Conservation (phyloP, 2,329 filamentous ascomycete genomes). For the Fusarium sp. region DNA sequence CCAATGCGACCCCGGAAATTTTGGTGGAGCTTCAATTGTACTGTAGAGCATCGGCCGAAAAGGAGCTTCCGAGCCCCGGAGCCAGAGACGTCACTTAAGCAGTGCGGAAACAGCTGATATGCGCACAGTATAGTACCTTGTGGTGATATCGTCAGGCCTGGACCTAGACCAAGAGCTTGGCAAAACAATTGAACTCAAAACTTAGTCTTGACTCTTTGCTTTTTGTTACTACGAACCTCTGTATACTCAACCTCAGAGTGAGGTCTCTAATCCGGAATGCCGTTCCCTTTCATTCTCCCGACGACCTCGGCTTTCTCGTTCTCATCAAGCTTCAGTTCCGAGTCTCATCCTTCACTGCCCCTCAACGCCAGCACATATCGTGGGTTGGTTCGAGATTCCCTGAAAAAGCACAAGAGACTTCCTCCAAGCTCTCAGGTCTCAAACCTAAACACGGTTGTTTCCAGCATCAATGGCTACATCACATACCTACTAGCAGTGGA, state of each 20-base stretch:
- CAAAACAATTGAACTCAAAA: slow-evolving; percentile 16
- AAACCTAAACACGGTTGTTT: slow-evolving; percentile 75
- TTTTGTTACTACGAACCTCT: not conserved
- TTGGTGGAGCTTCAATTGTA: slow-evolving; percentile 29
- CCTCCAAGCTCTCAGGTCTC: slow-evolving; percentile 73
- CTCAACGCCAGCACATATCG: slow-evolving; percentile 84
- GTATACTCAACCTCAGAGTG: not conserved
- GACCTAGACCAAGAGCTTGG: slow-evolving; percentile 31
- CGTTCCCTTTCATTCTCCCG: slow-evolving; percentile 86
- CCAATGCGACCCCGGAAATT: slow-evolving; percentile 30
- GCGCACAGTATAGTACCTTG: slow-evolving; percentile 29
- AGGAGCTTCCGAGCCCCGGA: slow-evolving; percentile 40
- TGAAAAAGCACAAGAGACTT: slow-evolving; percentile 93
- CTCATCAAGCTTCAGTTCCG: slow-evolving; percentile 77
- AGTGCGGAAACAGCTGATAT: not conserved
- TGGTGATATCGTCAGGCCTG: slow-evolving; percentile 31
- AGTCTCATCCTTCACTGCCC: slow-evolving; percentile 89
- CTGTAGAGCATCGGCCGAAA: slow-evolving; percentile 7
- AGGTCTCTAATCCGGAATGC: slow-evolving; percentile 67
- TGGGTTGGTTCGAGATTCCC: slow-evolving; percentile 79
- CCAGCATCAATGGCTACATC: slow-evolving; percentile 78
- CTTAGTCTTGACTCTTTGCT: not conserved
- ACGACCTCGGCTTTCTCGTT: slow-evolving; percentile 91
- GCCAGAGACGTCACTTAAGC: slow-evolving; percentile 20
- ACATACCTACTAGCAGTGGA: slow-evolving; percentile 85